Evolutionary conservation across 2,329 filamentous ascomycete genomes (phyloP).

Genomic region (Penicillium sp.): DNA sequence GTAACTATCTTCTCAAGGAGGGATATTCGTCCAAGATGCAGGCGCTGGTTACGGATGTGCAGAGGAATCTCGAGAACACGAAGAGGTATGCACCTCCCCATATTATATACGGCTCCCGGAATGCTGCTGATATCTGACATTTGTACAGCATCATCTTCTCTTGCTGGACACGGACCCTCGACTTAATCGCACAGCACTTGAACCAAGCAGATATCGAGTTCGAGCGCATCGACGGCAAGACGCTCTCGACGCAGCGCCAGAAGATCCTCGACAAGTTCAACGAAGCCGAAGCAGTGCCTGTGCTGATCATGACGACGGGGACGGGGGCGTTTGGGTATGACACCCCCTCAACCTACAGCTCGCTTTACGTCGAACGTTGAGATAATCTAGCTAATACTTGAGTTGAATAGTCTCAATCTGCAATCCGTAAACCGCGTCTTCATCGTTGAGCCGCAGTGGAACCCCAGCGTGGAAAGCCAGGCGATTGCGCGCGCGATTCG

Average conservation of each 20-base stretch:
- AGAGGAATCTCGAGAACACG: conserved; percentile 29
- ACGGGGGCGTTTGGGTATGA: conserved; percentile 19
- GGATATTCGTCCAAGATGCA: conserved; percentile 17
- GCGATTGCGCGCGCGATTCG: conserved; percentile 57
- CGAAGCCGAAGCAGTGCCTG: neutral
- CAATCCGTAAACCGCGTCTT: conserved; percentile 55
- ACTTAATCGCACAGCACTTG: conserved; percentile 37
- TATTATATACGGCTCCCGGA: too few species aligned
- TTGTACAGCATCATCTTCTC: conserved; percentile 52
- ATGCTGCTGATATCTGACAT: neutral
- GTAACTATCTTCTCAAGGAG: neutral
- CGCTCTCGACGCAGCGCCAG: conserved; percentile 5
- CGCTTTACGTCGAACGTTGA: neutral
- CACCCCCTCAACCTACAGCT: neutral
- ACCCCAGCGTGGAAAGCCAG: conserved; percentile 58
- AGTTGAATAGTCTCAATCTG: conserved; percentile 51
- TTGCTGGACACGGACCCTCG: conserved; percentile 51
- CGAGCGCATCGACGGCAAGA: conserved; percentile 12
- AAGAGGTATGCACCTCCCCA: conserved; percentile 31
- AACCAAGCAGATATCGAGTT: neutral
- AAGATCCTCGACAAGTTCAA: conserved; percentile 13
- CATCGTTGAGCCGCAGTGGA: conserved; percentile 62
- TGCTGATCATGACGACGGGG: conserved; percentile 17
- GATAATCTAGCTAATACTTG: neutral
- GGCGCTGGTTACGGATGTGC: conserved; percentile 37